Evolutionary conservation across 495 filamentous ascomycete genomes (phyloP), one percentile per base, ranked within the genome.

Genomic region (Corynascus novoguineensis): DNA sequence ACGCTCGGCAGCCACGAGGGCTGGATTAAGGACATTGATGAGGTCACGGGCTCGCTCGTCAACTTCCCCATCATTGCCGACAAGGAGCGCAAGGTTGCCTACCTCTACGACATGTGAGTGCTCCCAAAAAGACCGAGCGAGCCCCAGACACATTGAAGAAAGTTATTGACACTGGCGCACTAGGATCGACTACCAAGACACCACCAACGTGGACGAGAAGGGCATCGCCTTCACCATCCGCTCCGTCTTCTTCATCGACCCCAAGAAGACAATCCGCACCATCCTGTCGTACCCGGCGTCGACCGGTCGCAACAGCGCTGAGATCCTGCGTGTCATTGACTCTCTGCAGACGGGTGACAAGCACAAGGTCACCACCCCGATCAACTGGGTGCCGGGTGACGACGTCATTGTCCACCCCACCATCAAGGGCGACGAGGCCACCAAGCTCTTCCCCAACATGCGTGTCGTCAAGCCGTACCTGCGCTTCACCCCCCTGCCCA

Each of bases 221-320:
- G 93, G 90, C 60, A 90, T 96, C 65, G 91, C 93, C 55, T 96
- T 97, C 77, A 97, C 93, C 70, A 97, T 98, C 80, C 92, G 93
- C 69, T 95, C 90, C 61, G 95, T 97, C 74, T 98, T 97, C 82
- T 80, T 97, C 78, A 95, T 98, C 73, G 93, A 97, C 80, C 95
- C 93, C 54, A 95, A 86, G 82, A 97, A 97, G 85, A 91, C 86
- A 58, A 97, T 97, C 74, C 90, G 93, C 66, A 85, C 90, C 67
- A 97, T 96, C 73, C 82, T 97, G 60, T 86, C 91, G 64, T 98
- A 97, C 82, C 95, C 95, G 17, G 93, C 95, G 55, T 96, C 90
- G 41, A 97, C 95, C 28, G 95, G 93, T 69, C 90, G 93, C 66
- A 98, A 97, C 78, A 88, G 89, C 55, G 91, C 90, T 63, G 93